Conservation (phyloP, 345 rosid genomes). For the Raphanus sativus region DNA sequence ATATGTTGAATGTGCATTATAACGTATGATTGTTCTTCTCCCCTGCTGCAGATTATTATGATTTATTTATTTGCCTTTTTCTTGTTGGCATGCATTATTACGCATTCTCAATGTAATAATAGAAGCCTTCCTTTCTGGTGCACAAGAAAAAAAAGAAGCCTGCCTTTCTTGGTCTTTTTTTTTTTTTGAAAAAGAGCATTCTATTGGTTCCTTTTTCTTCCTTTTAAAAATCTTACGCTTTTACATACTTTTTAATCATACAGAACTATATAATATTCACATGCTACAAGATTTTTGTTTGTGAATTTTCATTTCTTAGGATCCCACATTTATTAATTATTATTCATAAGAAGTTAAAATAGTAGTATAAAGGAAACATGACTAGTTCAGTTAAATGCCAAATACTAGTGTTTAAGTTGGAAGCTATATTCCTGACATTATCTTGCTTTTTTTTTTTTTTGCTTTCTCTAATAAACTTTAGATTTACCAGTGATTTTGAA, state of each 20-base stretch:
- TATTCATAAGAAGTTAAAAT: not conserved
- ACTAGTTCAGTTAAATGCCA: too few relatives aligned
- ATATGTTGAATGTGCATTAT: slow-evolving; percentile 4
- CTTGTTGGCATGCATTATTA: slow-evolving; percentile 38
- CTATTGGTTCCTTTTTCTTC: slow-evolving; percentile 2
- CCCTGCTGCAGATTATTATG: slow-evolving; percentile 22
- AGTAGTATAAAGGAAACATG: too few relatives aligned
- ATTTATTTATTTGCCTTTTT: slow-evolving; percentile 5
- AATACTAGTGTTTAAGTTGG: too few relatives aligned
- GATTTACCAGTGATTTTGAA: not conserved
- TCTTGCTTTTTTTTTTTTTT: too few relatives aligned
- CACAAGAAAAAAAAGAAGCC: not conserved
- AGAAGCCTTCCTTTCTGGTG: slow-evolving; percentile 10
- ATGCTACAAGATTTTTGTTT: slow-evolving; percentile 17
- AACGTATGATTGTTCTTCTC: slow-evolving; percentile 26
- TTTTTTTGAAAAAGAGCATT: too few relatives aligned
- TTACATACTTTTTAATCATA: slow-evolving; percentile 8
- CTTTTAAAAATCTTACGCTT: slow-evolving; percentile 23
- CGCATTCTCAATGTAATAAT: slow-evolving; percentile 46
- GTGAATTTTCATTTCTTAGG: not conserved
- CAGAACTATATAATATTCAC: slow-evolving; percentile 12
- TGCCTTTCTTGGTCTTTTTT: slow-evolving; percentile 11
- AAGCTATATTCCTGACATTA: too few relatives aligned
- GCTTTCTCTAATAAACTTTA: not conserved
- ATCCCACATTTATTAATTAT: not conserved